Evolutionary conservation across 2,329 filamentous ascomycete species (phyloP).

Genomic region (Fusarium floridanum): DNA sequence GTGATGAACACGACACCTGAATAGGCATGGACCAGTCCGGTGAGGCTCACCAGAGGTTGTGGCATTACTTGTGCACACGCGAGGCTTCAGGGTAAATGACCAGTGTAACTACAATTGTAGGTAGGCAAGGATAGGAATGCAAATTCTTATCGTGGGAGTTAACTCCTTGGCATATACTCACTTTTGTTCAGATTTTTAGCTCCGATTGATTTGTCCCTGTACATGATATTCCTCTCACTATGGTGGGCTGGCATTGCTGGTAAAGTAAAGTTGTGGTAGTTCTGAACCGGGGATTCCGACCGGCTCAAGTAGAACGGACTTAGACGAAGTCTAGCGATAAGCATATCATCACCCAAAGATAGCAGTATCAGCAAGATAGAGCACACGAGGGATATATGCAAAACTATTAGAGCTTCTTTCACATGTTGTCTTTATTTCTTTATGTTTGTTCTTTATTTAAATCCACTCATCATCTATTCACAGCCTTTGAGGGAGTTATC

Average conservation of each 20-base stretch:
- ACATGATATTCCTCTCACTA: not conserved
- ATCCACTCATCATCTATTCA: not conserved
- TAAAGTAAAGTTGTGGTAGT: not conserved
- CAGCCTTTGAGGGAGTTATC: not conserved
- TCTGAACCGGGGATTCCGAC: not conserved
- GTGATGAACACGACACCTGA: constrained; percentile 5
- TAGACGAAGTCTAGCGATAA: not conserved
- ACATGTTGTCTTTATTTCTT: not conserved
- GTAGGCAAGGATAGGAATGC: not conserved
- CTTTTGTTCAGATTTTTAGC: not conserved
- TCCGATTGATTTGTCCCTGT: too few species aligned
- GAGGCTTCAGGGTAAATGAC: not conserved
- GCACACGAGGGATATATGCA: not conserved
- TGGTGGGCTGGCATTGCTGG: not conserved
- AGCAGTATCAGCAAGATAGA: not conserved
- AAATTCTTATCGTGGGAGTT: not conserved
- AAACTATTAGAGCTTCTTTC: not conserved
- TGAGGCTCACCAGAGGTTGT: constrained; percentile 12
- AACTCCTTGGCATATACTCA: not conserved
- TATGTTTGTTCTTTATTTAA: not conserved
- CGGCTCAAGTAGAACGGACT: not conserved
- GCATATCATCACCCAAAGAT: not conserved
- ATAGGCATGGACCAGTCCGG: constrained; percentile 12
- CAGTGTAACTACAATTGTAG: not conserved
- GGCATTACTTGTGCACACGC: constrained; percentile 1